Base-by-base conservation (phyloP, 2,329 filamentous ascomycete species). In the Zalaria obscura region DNA sequence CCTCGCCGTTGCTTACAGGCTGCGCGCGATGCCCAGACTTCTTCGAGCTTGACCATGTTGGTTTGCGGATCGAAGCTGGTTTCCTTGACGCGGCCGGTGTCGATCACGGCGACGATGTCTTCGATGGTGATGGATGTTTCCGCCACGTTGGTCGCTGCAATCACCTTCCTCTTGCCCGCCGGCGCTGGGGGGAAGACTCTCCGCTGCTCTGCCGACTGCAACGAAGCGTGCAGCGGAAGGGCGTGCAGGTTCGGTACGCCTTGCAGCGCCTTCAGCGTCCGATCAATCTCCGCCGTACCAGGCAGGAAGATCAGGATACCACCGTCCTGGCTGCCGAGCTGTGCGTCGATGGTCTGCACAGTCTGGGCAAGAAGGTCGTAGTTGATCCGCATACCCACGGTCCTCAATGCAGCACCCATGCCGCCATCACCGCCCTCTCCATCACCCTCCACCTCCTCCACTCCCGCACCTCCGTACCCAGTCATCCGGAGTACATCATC, bases 71-170 rank as follows among this genome's bases (percentile, higher is more conserved):
- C 91, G 53, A 88, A 96, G 56, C 84, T 89, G 0, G 88, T 98
- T 61, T 98, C 89, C 57, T 98, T 98, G 45, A 98, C 91, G 40
- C 86, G 80, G 27, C 91, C 91, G 7, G 83, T 91, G 58, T 98
- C 91, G 48, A 98, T 89, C 36, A 98, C 91, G 2, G 85, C 89
- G 2, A 96, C 83, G 40, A 98, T 84, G 56, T 98, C 91, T 56
- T 95, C 88, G 45, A 98, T 98, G 0, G 91, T 98, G 58, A 98
- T 96, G 2, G 91, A 96, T 0, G 91, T 98, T 60, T 98, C 91
- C 2, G 91, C 91, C 2, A 98, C 89, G 54, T 98, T 98, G 36
- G 91, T 98, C 1, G 91, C 85, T 5, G 89, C 84, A 29, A 98
- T 83, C 8, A 98, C 76, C 62, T 98, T 98, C 31, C 91, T 75